These are phyloP conservation scores for Drechslera avenae DNA, from an alignment of 2,329 filamentous ascomycete genomes.

Conservation along the genomic window DNA sequence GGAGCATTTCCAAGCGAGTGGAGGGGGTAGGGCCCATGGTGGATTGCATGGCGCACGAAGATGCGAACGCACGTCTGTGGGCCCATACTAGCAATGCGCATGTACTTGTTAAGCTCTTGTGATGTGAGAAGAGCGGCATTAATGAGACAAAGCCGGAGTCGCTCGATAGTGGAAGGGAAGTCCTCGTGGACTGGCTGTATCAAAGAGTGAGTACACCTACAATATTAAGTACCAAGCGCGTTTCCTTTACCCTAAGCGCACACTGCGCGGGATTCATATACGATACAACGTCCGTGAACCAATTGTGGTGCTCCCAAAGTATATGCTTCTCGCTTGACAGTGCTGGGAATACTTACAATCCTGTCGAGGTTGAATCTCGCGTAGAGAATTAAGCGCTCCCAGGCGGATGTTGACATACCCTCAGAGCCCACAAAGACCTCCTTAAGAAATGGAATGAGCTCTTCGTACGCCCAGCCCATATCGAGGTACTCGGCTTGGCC, in stretches of 20 bases:
- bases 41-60: constrained; percentile 14
- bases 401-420: background rate
- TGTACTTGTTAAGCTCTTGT: constrained; percentile 1
- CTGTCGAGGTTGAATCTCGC: background rate
- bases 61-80: constrained; percentile 3
- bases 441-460: constrained; percentile 14
- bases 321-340: background rate
- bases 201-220: background rate
- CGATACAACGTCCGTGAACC: too few relatives aligned
- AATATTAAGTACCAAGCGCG: background rate
- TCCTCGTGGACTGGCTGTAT: constrained; percentile 11
- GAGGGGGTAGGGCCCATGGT: constrained; percentile 6
- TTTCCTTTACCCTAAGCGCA: too few relatives aligned
- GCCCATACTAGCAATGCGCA: background rate
- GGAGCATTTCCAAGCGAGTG: constrained; percentile 7
- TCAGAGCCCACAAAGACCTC: background rate
- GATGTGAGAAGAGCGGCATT: constrained; percentile 3
- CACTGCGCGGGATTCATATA: too few relatives aligned
- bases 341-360: constrained; percentile 7
- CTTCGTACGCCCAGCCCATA: constrained; percentile 6
- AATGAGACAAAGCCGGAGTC: constrained; percentile 11
- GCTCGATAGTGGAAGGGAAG: constrained; percentile 15
- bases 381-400: background rate
- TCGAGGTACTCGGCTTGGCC: background rate
- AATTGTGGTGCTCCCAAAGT: background rate